These are phyloP conservation scores for Parasitella parasitica DNA, from an alignment of 371 early-diverging fungal genomes.

Conservation along the genomic window DNA sequence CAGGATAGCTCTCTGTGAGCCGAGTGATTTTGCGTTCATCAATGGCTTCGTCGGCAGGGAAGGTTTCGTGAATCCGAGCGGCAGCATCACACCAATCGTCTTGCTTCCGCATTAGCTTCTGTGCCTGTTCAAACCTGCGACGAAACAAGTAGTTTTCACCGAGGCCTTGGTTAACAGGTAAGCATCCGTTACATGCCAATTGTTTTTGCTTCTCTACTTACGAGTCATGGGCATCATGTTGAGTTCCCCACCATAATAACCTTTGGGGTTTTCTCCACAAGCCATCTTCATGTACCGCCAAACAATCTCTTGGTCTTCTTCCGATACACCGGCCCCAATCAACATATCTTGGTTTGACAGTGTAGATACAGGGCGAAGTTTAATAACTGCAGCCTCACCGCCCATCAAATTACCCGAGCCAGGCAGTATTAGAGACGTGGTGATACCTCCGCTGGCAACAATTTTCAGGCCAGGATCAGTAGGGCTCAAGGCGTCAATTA, in stretches of 20 bases:
- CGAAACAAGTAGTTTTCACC: conserved; percentile 76
- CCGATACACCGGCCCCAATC: conserved; percentile 54
- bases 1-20: conserved; percentile 51
- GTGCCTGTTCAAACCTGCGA: conserved; percentile 63
- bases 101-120: conserved; percentile 52
- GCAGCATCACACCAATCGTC: conserved; percentile 83
- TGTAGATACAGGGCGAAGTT: conserved; percentile 58
- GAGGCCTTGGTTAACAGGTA: conserved; percentile 44
- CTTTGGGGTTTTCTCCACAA: conserved; percentile 84
- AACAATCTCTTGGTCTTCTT: conserved; percentile 43
- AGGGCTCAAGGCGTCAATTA: conserved; percentile 64
- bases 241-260: conserved; percentile 36
- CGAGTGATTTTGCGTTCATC: conserved; percentile 25
- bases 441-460: conserved; percentile 78
- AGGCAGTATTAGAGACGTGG: conserved; percentile 75
- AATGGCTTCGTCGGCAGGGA: conserved; percentile 5
- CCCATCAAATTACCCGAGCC: conserved; percentile 82
- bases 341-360: conserved; percentile 69
- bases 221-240: conserved; percentile 43
- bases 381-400: conserved; percentile 76
- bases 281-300: conserved; percentile 90
- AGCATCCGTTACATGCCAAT: neutral
- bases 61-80: conserved; percentile 27
- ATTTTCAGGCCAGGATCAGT: conserved; percentile 69
- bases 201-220: conserved; percentile 10